These are phyloP conservation scores for Aquanectria penicillioides DNA, from an alignment of 2,329 filamentous ascomycete species.

Conservation along the genomic window DNA sequence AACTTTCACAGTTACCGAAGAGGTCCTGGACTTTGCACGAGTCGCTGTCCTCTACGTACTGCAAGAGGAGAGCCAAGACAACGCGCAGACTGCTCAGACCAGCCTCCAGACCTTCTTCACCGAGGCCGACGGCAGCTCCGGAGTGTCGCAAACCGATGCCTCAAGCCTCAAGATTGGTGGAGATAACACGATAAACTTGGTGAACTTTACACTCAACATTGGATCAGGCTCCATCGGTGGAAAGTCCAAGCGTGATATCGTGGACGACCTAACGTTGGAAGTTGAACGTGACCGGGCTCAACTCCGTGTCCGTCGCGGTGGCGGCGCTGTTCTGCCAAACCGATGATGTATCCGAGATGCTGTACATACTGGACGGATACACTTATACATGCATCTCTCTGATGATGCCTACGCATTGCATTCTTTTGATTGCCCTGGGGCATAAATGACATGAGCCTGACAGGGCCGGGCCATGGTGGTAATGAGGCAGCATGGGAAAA, in stretches of 20 bases:
- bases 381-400: slow-evolving; percentile 30
- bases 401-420: slow-evolving; percentile 24
- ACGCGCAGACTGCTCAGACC: slow-evolving; percentile 64
- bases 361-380: slow-evolving; percentile 39
- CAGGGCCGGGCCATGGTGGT: slow-evolving; percentile 31
- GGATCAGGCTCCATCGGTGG: slow-evolving; percentile 44
- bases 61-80: slow-evolving; percentile 61
- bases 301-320: slow-evolving; percentile 20
- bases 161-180: slow-evolving; percentile 54
- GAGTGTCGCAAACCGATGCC: slow-evolving; percentile 50
- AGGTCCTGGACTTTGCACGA: slow-evolving; percentile 71
- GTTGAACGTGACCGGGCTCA: slow-evolving; percentile 1
- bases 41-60: slow-evolving; percentile 70
- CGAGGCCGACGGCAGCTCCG: slow-evolving; percentile 43
- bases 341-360: slow-evolving; percentile 6
- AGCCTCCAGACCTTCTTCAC: slow-evolving; percentile 66
- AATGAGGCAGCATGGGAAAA: slow-evolving; percentile 32
- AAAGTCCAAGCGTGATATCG: slow-evolving; percentile 32
- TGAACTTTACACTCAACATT: slow-evolving; percentile 56
- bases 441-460: slow-evolving; percentile 16
- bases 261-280: not conserved
- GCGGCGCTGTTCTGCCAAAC: slow-evolving; percentile 6
- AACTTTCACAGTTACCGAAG: slow-evolving; percentile 62
- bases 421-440: slow-evolving; percentile 21
- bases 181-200: slow-evolving; percentile 60